Base-by-base conservation (phyloP, 2,329 filamentous ascomycete species). In the Xylariaceae sp. region DNA sequence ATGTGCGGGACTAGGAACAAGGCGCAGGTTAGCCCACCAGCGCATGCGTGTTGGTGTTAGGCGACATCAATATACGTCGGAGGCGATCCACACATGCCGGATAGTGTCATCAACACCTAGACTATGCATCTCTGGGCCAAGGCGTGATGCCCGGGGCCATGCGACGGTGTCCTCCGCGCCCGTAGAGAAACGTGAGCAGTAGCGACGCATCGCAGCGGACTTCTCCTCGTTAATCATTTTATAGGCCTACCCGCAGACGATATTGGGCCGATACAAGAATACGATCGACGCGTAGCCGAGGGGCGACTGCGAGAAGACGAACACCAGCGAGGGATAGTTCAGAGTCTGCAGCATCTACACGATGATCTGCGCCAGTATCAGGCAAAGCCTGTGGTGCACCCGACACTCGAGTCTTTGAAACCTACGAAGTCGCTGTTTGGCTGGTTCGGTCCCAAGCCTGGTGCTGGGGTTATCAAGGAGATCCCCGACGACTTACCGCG, bases 281-380 rank as follows among this genome's bases (percentile, higher is more conserved):
- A 98, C 64, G 85, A 96, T 62, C 73, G 76, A 45, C 79, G 91
- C 35, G 90, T 98, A 8, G 72, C 81, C 35, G 69, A 73, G 33
- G 88, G 89, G 9, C 71, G 79, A 37, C 64, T 98, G 50, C 78
- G 85, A 50, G 88, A 97, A 62, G 93, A 98, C 62, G 81, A 89
- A 50, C 87, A 96, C 65, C 93, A 98, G 65, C 74, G 93, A 74
- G 88, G 83, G 32, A 91, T 98, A 53, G 90, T 98, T 54, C 80
- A 93, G 60, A 87, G 80, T 56, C 74, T 98, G 4, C 89, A 98
- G 66, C 83, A 90, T 60, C 79, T 98, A 11, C 87, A 96, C 65
- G 81, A 94, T 45, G 87, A 89, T 58, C 75, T 98, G 33, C 71
- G 76, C 47, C 65, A 74, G 40, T 98, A 97, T 67, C 63, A 73